Evolutionary conservation across 257 asterid species (phyloP).

Genomic region (Petrea volubilis): DNA sequence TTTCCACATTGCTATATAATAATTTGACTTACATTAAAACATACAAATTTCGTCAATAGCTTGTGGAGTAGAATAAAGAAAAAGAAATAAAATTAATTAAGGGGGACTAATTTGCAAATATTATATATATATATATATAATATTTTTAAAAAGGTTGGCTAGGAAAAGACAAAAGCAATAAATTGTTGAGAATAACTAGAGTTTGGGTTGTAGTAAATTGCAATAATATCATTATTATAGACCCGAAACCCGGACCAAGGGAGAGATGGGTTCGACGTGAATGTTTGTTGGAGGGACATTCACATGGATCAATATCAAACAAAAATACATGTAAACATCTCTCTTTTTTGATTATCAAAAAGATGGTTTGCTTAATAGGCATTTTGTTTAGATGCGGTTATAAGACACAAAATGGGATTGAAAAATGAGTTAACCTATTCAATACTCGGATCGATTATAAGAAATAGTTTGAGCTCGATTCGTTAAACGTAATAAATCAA

Average conservation of each 20-base stretch:
- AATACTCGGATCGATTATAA: too few species aligned
- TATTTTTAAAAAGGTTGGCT: too few species aligned
- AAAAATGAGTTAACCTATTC: too few species aligned
- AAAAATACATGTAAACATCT: neutral
- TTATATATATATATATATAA: slow-evolving; percentile 19
- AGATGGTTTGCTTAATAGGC: neutral
- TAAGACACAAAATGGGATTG: too few species aligned
- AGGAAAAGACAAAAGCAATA: slow-evolving; percentile 61
- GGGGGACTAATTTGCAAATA: slow-evolving; percentile 12
- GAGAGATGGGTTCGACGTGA: slow-evolving; percentile 75
- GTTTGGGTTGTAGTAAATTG: slow-evolving; percentile 64
- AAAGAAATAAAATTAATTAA: neutral
- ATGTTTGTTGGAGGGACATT: slow-evolving; percentile 90
- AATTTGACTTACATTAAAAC: slow-evolving; percentile 39
- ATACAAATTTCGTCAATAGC: slow-evolving; percentile 20
- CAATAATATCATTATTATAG: slow-evolving; percentile 39
- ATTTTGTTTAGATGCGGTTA: too few species aligned
- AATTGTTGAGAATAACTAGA: slow-evolving; percentile 60
- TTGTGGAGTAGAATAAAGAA: slow-evolving; percentile 24
- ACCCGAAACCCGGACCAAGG: slow-evolving; percentile 58
- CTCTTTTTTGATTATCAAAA: neutral
- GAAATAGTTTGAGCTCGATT: too few species aligned
- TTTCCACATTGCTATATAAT: slow-evolving; percentile 40
- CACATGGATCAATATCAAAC: slow-evolving; percentile 52
- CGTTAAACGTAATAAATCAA: too few species aligned